phyloP scores from a whole-genome alignment of 2,329 filamentous ascomycete species.

The Cytospora piceicola region DNA sequence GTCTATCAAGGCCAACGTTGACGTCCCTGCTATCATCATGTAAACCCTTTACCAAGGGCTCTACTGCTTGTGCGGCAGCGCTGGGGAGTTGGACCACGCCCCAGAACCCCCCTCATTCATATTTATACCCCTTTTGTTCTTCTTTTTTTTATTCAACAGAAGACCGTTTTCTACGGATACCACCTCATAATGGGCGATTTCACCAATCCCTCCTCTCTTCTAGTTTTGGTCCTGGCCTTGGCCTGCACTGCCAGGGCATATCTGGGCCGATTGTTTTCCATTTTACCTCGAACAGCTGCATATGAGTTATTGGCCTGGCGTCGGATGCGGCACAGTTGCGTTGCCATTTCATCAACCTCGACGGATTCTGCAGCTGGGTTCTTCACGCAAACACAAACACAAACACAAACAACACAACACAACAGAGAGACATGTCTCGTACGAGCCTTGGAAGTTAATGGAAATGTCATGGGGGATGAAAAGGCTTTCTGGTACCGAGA shows the following conservation, averaged over 20 bases:
- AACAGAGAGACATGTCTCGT: constrained; percentile 1
- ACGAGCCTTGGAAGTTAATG: constrained; percentile 11
- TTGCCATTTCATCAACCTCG: constrained; percentile 13
- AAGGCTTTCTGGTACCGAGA: constrained; percentile 10
- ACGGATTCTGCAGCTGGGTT: constrained; percentile 1
- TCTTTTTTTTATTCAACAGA: constrained; percentile 13
- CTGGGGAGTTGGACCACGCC: constrained; percentile 2
- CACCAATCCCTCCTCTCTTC: constrained; percentile 19
- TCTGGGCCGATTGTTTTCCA: constrained; percentile 5
- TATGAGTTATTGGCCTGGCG: constrained; percentile 16
- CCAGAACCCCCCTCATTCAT: constrained; percentile 14
- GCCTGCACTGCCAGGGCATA: constrained; percentile 16
- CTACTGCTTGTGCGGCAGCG: background rate
- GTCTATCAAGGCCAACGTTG: constrained; percentile 98
- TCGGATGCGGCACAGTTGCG: constrained; percentile 17
- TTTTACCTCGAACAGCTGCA: constrained; percentile 1
- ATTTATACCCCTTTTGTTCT: constrained; percentile 25
- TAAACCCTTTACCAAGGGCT: constrained; percentile 42
- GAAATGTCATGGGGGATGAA: background rate
- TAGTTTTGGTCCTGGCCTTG: background rate
- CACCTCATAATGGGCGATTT: constrained; percentile 19
- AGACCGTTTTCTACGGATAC: constrained; percentile 11
- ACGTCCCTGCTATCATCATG: constrained; percentile 74
- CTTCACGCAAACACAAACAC: background rate
- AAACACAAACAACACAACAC: background rate